Percentiles rank a stretch among this genome's conserved stretches.
These are phyloP conservation scores for Linaria vulgaris DNA, from an alignment of 257 asterid genomes.

Conservation along the genomic window DNA sequence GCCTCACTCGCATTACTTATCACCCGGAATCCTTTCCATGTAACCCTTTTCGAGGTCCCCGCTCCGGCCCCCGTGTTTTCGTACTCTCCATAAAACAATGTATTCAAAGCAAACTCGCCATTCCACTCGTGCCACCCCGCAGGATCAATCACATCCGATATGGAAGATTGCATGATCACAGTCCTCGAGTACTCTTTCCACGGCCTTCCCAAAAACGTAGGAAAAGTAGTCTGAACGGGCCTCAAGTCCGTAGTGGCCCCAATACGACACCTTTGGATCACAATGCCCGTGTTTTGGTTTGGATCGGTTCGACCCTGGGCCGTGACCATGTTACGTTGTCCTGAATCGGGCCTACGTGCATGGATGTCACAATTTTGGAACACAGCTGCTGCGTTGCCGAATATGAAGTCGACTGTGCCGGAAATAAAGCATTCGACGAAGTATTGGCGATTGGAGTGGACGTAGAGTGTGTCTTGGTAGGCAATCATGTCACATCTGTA, in stretches of 20 bases:
- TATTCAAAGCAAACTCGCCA: slow-evolving; percentile 55
- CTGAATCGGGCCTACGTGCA: slow-evolving; percentile 53
- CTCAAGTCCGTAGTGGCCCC: slow-evolving; percentile 59
- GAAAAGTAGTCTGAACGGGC: slow-evolving; percentile 42
- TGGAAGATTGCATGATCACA: slow-evolving; percentile 57
- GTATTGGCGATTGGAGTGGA: slow-evolving; percentile 61
- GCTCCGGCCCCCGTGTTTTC: slow-evolving; percentile 67
- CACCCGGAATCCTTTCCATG: slow-evolving; percentile 57
- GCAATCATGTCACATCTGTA: slow-evolving; percentile 51
- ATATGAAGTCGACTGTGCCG: slow-evolving; percentile 67
- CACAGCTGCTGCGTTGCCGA: slow-evolving; percentile 55
- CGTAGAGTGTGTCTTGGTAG: slow-evolving; percentile 56
- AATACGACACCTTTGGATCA: slow-evolving; percentile 50
- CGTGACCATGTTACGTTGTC: slow-evolving; percentile 60
- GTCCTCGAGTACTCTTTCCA: slow-evolving; percentile 67
- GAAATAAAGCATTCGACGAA: slow-evolving; percentile 44
- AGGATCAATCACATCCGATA: slow-evolving; percentile 50
- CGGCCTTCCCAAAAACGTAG: slow-evolving; percentile 59
- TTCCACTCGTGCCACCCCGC: slow-evolving; percentile 68
- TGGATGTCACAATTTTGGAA: slow-evolving; percentile 61
- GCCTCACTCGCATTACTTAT: slow-evolving; percentile 64
- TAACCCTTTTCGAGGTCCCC: slow-evolving; percentile 47
- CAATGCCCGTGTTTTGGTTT: slow-evolving; percentile 69
- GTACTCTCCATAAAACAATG: slow-evolving; percentile 55
- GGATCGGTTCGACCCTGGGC: slow-evolving; percentile 75